Evolutionary conservation across 2,329 filamentous ascomycete genomes (phyloP), one percentile per base, ranked within the genome.

Genomic region (Neofusicoccum ribis): DNA sequence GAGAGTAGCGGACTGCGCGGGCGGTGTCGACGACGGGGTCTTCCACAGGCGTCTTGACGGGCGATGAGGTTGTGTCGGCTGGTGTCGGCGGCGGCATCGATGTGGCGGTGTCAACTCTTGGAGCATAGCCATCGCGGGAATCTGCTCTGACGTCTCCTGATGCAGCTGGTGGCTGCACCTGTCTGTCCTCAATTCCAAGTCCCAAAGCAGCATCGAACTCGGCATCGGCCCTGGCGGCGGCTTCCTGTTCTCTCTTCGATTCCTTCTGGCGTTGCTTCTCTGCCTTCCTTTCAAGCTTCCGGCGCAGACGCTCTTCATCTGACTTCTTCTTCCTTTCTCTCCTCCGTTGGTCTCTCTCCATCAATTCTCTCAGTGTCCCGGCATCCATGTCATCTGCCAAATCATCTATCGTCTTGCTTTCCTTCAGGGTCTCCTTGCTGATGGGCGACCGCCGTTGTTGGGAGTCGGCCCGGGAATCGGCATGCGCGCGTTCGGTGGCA

Each of bases 301-400:
- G 84, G 69, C 90, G 87, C 27, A 89, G 78, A 68, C 85, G 87
- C 67, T 92, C 88, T 68, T 88, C 86, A 23, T 94, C 89, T 43
- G 84, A 84, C 65, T 85, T 82, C 62, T 85, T 86, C 78, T 91
- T 93, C 74, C 88, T 88, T 69, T 97, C 91, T 69, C 86, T 88
- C 65, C 95, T 86, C 71, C 93, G 87, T 69, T 89, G 85, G 73
- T 99, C 95, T 66, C 95, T 84, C 71, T 99, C 95, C 86, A 99
- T 90, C 36, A 98, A 83, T 74, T 96, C 91, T 66, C 94, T 86
- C 44, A 99, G 77, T 70, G 92, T 93, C 61, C 90, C 87, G 3
- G 95, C 91, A 77, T 92, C 92, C 63, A 99, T 83, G 66, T 91
- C 90, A 73, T 98, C 91, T 23, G 93, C 95, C 50, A 98, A 76